Base-by-base conservation (phyloP, 768 basidiomycete genomes). In the Pholiota microspora region DNA sequence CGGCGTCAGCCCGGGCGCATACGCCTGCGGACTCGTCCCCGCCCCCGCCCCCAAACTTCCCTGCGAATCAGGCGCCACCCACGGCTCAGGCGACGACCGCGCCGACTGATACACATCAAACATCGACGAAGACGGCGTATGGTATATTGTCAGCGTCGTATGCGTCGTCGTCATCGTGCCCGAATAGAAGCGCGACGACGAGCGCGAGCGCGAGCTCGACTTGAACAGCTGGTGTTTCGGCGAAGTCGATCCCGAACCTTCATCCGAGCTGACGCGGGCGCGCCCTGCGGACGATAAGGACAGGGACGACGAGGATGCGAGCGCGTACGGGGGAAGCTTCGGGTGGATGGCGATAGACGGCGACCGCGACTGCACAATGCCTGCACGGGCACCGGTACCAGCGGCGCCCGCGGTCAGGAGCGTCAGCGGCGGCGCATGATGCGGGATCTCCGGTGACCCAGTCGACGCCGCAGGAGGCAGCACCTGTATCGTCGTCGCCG, bases 61-160 rank as follows among this genome's bases (percentile, higher is more conserved):
- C n/a, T n/a, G n/a, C n/a, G 35, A n/a, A 8, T 7, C 27, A 31
- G 12, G 25, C 25, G 38, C 28, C 10, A 15, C 24, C 53, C 56
- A 63, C 0, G 80, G 74, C 49, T 77, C 73, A 0, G 84, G 84
- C 2, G 86, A 85, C 3, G 81, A 81, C 8, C 80, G 77, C 2
- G 87, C 85, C 6, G 85, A 82, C 16, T 81, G 76, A 57, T 74
- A 88, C 2, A 64, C 84, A 58, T 89, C 85, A 59, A 82, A 86
- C 38, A 89, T 57, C n/a, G 88, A 90, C 0, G 90, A 92, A 0
- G 85, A 82, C 6, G 91, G 89, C 0, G 91, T 92, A 67, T 90
- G 86, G 68, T 86, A 92, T 36, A 84, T 74, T 0, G 86, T 83
- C 2, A 82, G 64, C 1, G 77, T 77, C 0, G 86, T 84, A 48